Base-by-base conservation (phyloP, 2,329 filamentous ascomycete species). In the Aspergillus tanneri region DNA sequence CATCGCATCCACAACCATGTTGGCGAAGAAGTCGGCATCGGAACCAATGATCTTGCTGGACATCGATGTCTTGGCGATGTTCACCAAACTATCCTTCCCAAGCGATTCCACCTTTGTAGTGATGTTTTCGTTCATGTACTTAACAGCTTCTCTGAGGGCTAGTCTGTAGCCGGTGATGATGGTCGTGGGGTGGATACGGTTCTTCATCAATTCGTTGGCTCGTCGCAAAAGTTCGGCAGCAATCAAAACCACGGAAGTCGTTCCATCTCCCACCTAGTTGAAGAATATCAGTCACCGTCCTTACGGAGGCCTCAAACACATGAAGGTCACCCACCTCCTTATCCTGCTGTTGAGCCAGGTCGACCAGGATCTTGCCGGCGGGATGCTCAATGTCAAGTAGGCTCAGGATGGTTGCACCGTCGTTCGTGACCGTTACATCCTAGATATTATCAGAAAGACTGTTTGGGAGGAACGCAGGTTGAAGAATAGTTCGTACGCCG, bases 401-500 rank as follows among this genome's bases (percentile, higher is more conserved):
- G 71, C 84, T 90, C 59, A 99, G 83, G 65, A 99, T 99, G 25
- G 93, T 99, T 46, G 93, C 93, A 67, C 93, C 93, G 73, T 99
- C 93, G 74, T 99, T 99, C 59, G 93, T 99, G 50, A 99, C 93
- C 52, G 93, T 99, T 50, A 99, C 93, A 77, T 99, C 93, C 86
- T 90, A 56, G 16, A 44, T 52, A 50, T 49, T 47, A 43, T 54
- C 42, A 47, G 40, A 43, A 43, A 50, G 39, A 41, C 12, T 46
- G 28, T 50, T 43, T 22, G 22, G 39, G n/a, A 41, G 21, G 21
- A 36, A 43, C 43, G 58, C 50, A 58, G 57, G 60, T 55, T 56
- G 50, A 46, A 57, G 46, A 56, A 54, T 19, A 50, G 47, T 49
- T 63, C 85, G 63, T 82, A 90, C 87, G 67, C 93, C 93, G 71